These are phyloP conservation scores for Penicillium daleae DNA, from an alignment of 495 filamentous ascomycete genomes.

Conservation along the genomic window DNA sequence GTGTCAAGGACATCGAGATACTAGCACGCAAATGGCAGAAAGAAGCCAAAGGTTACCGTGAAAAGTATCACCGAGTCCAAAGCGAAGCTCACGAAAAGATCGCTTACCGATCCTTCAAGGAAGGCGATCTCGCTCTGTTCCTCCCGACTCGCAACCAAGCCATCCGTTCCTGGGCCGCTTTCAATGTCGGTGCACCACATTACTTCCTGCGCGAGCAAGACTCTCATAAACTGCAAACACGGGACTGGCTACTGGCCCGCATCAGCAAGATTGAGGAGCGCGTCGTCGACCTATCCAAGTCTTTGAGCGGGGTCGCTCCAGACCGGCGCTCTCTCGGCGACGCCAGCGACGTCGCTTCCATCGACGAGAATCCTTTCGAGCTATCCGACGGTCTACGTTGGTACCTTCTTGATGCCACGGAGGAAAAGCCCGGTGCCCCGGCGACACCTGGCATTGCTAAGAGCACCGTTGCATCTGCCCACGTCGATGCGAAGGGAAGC, in stretches of 20 bases:
- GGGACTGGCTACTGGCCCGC: constrained; percentile 93
- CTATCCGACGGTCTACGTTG: constrained; percentile 93
- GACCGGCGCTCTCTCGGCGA: constrained; percentile 59
- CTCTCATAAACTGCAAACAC: constrained; percentile 73
- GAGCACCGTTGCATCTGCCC: constrained; percentile 86
- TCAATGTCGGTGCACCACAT: constrained; percentile 95
- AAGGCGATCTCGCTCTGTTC: constrained; percentile 94
- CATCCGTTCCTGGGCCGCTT: constrained; percentile 95
- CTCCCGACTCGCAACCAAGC: constrained; percentile 91
- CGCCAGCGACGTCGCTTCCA: constrained; percentile 59
- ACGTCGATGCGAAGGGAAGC: constrained; percentile 81
- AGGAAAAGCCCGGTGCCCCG: constrained; percentile 95
- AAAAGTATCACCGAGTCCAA: constrained; percentile 81
- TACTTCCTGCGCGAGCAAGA: constrained; percentile 96
- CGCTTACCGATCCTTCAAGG: constrained; percentile 94
- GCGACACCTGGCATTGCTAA: constrained; percentile 86
- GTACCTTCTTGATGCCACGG: constrained; percentile 91
- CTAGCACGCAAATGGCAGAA: constrained; percentile 88
- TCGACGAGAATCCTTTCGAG: constrained; percentile 98
- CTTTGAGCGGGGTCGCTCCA: constrained; percentile 59
- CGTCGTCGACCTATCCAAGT: constrained; percentile 89
- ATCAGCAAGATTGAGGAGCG: constrained; percentile 92
- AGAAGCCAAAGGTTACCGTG: constrained; percentile 83
- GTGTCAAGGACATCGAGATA: constrained; percentile 86
- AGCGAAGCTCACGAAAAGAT: constrained; percentile 95